Base-by-base conservation (phyloP, 1,284 basidiomycete species). In the Naganishia albida region DNA sequence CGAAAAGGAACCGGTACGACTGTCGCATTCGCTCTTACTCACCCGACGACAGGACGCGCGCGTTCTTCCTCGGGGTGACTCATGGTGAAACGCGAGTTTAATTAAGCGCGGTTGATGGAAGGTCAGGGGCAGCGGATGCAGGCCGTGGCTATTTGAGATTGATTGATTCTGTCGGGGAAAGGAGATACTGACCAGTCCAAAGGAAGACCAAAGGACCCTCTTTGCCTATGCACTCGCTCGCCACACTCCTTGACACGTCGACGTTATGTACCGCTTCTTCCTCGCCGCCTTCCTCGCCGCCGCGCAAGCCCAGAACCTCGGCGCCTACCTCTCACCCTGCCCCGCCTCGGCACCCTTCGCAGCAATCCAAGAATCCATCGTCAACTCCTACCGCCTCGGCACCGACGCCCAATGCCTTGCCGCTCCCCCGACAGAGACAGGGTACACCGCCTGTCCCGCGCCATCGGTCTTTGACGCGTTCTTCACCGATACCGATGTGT, bases 261-360 rank as follows among this genome's bases (percentile, higher is more conserved):
- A 3, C 44, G 7, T 7, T 46, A 59, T 59, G 56, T 20, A 34
- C 44, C 28, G 18, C 43, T 20, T 39, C n/a, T 3, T 38, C 44
- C 28, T 60, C 2, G 43, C 48, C 30, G 20, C 44, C 46, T 12
- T 46, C 20, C 20, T 34, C 1, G 46, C 57, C 34, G 7, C 34
- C 30, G 23, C 48, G 46, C 1, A 12, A 0, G 57, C 46, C 16
- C 57, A 60, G 26, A 60, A 60, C 57, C 57, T 60, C 34, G 57
- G 57, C 46, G 57, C 46, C 34, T 60, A 60, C 57, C n/a, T 60
- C 20, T 39, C 57, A 3, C 46, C 57, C 20, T 60, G 57, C 25
- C 25, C 48, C 7, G 20, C 57, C 34, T n/a, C 44, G n/a, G 57
- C 57, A 8, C 57, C 57, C 3, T 8, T 60, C 46, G 46, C 57